Evolutionary conservation across 257 asterid genomes (phyloP).

Genomic region (Petunia axillaris): DNA sequence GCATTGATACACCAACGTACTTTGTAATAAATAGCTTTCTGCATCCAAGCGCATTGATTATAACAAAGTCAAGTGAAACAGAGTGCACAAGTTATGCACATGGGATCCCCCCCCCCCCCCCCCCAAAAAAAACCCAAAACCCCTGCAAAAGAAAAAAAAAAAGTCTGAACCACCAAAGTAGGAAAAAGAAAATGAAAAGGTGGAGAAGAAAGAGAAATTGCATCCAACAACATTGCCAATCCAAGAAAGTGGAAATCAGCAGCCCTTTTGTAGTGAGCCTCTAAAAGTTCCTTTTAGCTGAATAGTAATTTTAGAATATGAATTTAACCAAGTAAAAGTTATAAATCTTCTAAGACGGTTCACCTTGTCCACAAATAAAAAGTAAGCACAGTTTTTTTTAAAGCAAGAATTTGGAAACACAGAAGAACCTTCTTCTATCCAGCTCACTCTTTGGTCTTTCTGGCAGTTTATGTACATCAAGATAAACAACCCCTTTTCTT

Average conservation of each 20-base stretch:
- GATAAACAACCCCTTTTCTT: conserved; percentile 90
- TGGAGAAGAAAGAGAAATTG: background rate
- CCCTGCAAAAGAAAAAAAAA: background rate
- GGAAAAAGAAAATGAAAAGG: conserved; percentile 4
- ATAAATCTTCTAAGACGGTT: conserved; percentile 8
- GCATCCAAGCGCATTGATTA: background rate
- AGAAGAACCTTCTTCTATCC: conserved; percentile 79
- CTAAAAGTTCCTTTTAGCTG: background rate
- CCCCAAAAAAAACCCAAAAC: background rate
- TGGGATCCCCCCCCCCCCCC: background rate
- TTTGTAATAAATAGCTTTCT: background rate
- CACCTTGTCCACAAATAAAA: background rate
- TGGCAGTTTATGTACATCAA: conserved; percentile 88
- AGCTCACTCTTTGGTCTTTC: conserved; percentile 90
- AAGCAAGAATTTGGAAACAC: background rate
- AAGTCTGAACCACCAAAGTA: background rate
- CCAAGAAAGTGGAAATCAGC: background rate
- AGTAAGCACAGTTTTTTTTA: background rate
- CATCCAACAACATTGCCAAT: background rate
- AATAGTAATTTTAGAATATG: background rate
- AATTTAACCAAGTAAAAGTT: background rate
- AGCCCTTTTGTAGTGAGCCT: background rate
- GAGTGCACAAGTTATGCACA: background rate
- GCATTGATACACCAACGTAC: background rate
- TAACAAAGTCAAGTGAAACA: background rate